Percentiles rank a stretch among this genome's conserved stretches.
Conservation (phyloP, 495 filamentous ascomycete genomes). For the Elasticomyces elasticus region DNA sequence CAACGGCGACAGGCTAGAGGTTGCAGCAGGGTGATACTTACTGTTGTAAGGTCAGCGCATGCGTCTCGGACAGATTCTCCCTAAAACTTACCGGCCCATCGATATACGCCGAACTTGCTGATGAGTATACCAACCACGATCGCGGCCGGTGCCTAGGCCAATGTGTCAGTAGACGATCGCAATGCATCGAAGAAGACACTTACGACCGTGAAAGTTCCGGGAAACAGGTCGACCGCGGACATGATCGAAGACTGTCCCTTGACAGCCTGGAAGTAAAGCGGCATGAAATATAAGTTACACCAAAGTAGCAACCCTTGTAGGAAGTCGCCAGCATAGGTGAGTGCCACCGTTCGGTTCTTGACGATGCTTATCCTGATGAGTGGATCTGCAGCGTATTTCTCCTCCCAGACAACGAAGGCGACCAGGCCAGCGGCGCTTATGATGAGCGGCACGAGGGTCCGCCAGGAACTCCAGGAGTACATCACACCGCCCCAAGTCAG, state of each 20-base stretch:
- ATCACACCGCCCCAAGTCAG: conserved; percentile 50
- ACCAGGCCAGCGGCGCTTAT: conserved; percentile 25
- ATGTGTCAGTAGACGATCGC: conserved; percentile 50
- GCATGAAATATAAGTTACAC: conserved; percentile 51
- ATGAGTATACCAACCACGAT: conserved; percentile 40
- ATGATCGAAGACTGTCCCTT: conserved; percentile 44
- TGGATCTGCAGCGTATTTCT: conserved; percentile 37
- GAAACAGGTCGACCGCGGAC: conserved; percentile 18
- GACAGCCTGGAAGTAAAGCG: conserved; percentile 55
- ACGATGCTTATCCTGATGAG: conserved; percentile 47
- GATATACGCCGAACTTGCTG: conserved; percentile 38
- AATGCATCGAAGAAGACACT: conserved; percentile 28
- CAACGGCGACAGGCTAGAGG: no score
- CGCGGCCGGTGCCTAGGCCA: conserved; percentile 42
- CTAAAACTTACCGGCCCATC: no score
- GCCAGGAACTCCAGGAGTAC: conserved; percentile 42
- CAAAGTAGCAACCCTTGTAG: conserved; percentile 46
- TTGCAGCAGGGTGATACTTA: no score
- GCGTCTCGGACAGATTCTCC: no score
- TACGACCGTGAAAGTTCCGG: conserved; percentile 14
- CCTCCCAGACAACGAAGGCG: conserved; percentile 26
- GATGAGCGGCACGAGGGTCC: conserved; percentile 35
- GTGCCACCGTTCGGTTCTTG: conserved; percentile 36
- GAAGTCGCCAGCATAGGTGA: conserved; percentile 40
- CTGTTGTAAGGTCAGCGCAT: no score